phyloP scores from a whole-genome alignment of 345 rosid genomes.

The Eucalyptus globulus region DNA sequence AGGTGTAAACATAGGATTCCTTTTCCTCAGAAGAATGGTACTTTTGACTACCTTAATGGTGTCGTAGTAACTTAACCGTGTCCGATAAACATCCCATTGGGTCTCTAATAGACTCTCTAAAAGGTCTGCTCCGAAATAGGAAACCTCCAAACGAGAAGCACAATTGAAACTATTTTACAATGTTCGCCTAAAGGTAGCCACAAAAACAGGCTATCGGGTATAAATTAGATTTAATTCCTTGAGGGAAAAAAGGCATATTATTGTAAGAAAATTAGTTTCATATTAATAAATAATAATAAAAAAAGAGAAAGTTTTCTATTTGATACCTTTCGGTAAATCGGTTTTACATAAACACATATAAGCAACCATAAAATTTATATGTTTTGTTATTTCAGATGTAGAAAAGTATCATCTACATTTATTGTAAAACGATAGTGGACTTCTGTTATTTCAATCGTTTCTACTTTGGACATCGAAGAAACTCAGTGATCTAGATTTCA shows the following conservation, averaged over 20 bases:
- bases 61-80: neutral
- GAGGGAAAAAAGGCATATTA: neutral
- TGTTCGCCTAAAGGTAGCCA: neutral
- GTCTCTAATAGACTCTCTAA: neutral
- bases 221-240: neutral
- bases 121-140: neutral
- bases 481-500: too few relatives aligned
- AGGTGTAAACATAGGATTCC: too few relatives aligned
- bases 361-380: neutral
- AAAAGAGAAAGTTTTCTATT: neutral
- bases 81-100: neutral
- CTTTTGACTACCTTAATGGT: neutral
- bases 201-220: neutral
- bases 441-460: neutral
- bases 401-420: neutral
- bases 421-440: neutral
- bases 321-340: neutral
- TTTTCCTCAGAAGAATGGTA: too few relatives aligned
- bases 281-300: too few relatives aligned
- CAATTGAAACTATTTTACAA: neutral
- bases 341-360: too few relatives aligned
- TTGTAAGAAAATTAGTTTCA: neutral
- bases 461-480: too few relatives aligned
- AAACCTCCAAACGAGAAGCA: neutral
- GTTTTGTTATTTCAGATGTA: neutral